Conservation (phyloP, 1,284 basidiomycete genomes). For the Malassezia caprae region DNA sequence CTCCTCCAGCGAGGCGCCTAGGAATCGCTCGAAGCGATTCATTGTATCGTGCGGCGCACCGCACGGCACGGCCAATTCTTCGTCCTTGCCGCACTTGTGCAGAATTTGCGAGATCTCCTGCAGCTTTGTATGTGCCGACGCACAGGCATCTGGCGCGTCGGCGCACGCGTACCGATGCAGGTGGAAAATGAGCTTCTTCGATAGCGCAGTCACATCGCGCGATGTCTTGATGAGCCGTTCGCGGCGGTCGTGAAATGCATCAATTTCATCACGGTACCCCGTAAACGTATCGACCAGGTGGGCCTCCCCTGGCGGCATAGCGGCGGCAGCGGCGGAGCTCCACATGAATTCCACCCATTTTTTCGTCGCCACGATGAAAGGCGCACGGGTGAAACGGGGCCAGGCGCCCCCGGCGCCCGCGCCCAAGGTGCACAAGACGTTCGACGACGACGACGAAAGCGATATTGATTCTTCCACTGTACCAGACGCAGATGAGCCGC, state of each 20-base stretch:
- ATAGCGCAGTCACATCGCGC: conserved; percentile 78
- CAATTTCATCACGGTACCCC: conserved; percentile 39
- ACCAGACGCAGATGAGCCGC: background rate
- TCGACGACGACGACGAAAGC: background rate
- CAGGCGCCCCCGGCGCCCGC: background rate
- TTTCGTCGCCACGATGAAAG: conserved; percentile 6
- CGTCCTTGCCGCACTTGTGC: conserved; percentile 53
- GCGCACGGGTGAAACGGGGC: background rate
- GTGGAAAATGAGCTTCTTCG: conserved; percentile 88
- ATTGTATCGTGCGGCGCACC: conserved; percentile 6
- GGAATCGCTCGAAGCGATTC: conserved; percentile 30
- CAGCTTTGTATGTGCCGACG: conserved; percentile 60
- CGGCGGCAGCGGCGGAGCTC: background rate
- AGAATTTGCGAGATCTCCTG: conserved; percentile 62
- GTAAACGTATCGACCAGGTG: conserved; percentile 15
- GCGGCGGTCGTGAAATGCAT: conserved; percentile 45
- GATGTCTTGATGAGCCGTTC: conserved; percentile 71
- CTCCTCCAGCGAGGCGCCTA: conserved; percentile 49
- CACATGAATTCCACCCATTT: conserved; percentile 6
- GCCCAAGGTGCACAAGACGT: background rate
- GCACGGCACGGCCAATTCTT: conserved; percentile 17
- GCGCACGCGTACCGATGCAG: conserved; percentile 60
- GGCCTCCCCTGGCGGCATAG: background rate
- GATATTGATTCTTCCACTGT: background rate
- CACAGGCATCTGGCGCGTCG: conserved; percentile 16